Base-by-base conservation (phyloP, 148 eudicot species). In the Chenopodium berlandieri region DNA sequence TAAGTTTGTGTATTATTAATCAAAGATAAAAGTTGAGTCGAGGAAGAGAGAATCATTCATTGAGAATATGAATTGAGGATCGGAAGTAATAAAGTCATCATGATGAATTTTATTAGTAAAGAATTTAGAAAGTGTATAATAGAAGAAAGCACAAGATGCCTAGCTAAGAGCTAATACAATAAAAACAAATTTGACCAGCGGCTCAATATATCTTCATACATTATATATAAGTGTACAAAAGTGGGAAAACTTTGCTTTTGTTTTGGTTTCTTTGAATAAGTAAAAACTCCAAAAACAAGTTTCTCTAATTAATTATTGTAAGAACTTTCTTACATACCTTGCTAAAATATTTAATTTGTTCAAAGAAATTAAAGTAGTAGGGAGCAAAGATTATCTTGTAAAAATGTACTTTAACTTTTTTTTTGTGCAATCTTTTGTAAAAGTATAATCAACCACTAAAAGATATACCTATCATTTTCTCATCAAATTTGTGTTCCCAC, bases 321-420 rank as follows among this genome's bases (percentile, higher is more conserved):
- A 84, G 82, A 83, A 82, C 79, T 84, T 90, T 85, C 85, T 78
- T 67, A 76, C 48, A 73, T 67, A 76, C 56, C 34, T 69, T 81
- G 78, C 34, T 78, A 75, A 80, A 64, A 73, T 81, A 30, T 71
- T 60, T 30, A 12, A 30, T 71, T 60, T 30, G 22, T 32, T 70
- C 68, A 54, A 67, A 20, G 31, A 37, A 64, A 40, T 78, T 50
- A 78, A 78, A 73, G 76, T 56, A 73, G 78, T 73, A 73, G 86
- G 87, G 87, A 76, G 77, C 83, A 86, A 82, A 66, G 71, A 80
- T 84, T 82, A 87, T 85, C 83, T 84, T 81, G 78, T 78, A 67
- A 80, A 78, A 81, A 80, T 77, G 68, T 25, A 71, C 83, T 88
- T 84, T 75, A 68, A 30, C 74, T 82, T 81, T 84, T 83, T 62